Base-by-base conservation (phyloP, 2,329 filamentous ascomycete species). In the Penicillium griseofulvum region DNA sequence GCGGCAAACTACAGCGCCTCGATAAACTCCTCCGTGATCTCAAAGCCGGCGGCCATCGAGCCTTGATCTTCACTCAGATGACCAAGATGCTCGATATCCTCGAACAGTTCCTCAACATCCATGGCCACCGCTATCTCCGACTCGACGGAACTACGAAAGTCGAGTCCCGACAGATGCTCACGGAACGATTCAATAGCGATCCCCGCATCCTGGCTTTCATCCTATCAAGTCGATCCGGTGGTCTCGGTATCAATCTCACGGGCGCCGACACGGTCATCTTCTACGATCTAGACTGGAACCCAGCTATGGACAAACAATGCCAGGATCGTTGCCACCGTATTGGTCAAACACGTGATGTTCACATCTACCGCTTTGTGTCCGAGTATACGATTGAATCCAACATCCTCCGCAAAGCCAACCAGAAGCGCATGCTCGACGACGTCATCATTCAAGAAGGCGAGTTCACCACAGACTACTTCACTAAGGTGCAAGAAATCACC, bases 11-110 rank as follows among this genome's bases (percentile, higher is more conserved):
- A 4, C 94, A 99, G 68, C 87, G 88, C 17, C 82, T 99, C 16
- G 94, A 95, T 67, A 87, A 87, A 57, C 82, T 99, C 2, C 82
- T 99, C 14, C 88, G 94, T 10, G 87, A 89, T 59, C 81, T 99
- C 8, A 92, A 97, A 74, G 85, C 89, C 2, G 91, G 91, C 37
- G 91, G 92, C 1, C 94, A 97, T 68, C 90, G 95, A 8, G 94
- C 91, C 10, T 81, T 99, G 48, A 99, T 99, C 71, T 99, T 99
- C 74, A 97, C 95, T 0, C 94, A 99, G 69, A 99, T 99, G 94
- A 97, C 94, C 44, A 96, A 96, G 72, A 94, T 97, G 43, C 82
- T 99, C 17, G 93, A 99, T 71, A 96, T 99, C 52, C 81, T 99
- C 2, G 94, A 99, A 72, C 91, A 94, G 64, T 99, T 99, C 70